Percentiles rank a stretch among this genome's conserved stretches.
These are phyloP conservation scores for Zea mays DNA, from an alignment of 176 grass and related monocot species.

Conservation along the genomic window Zm-B73-REFERENCE-NAM-5.0 NC_050100.1:81008001-81008500, in stretches of 20 bases:
- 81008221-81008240: slow-evolving; percentile 9
- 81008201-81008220: slow-evolving; percentile 14
- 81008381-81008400: slow-evolving; percentile 17
- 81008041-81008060: slow-evolving; percentile 6
- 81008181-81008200: slow-evolving; percentile 34
- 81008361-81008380: slow-evolving; percentile 62
- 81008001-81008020: slow-evolving; percentile 87
- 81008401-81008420: slow-evolving; percentile 23
- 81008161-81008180: slow-evolving; percentile 89
- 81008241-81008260: slow-evolving; percentile 8
- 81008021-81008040: slow-evolving; percentile 1
- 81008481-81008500: slow-evolving; percentile 95
- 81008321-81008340: slow-evolving; percentile 99
- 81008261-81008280: slow-evolving; percentile 46
- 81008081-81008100: slow-evolving; percentile 26
- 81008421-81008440: background rate
- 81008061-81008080: slow-evolving; percentile 3
- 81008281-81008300: slow-evolving; percentile 89
- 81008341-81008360: slow-evolving; percentile 98
- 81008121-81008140: slow-evolving; percentile 99
- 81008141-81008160: slow-evolving; percentile 90
- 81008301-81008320: slow-evolving; percentile 73
- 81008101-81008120: slow-evolving; percentile 70
- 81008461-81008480: slow-evolving; percentile 93
- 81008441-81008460: slow-evolving; percentile 25